Percentiles rank a stretch among this genome's conserved stretches.
These are phyloP conservation scores for Cladosporium austrohemisphaericum DNA, from an alignment of 2,329 filamentous ascomycete genomes.

Conservation along the genomic window DNA sequence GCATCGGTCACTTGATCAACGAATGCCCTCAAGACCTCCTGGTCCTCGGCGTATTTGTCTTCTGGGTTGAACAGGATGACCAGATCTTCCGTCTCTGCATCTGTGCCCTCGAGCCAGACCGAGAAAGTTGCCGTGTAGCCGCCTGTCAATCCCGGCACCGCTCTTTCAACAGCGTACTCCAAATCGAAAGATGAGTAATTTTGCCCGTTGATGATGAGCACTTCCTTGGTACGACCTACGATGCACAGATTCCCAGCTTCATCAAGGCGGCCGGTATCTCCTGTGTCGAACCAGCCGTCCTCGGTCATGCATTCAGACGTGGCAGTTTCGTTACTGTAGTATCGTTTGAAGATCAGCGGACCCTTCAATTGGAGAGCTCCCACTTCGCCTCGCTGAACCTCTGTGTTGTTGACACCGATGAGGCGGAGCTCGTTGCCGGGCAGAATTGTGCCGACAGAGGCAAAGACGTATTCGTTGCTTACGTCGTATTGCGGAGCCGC, in stretches of 20 bases:
- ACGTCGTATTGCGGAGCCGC: slow-evolving; percentile 20
- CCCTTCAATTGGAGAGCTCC: slow-evolving; percentile 3
- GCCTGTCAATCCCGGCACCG: slow-evolving; percentile 17
- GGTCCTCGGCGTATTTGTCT: slow-evolving; percentile 14
- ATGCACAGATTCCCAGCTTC: slow-evolving; percentile 21
- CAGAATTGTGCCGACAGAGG: slow-evolving; percentile 17
- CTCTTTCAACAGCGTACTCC: slow-evolving; percentile 22
- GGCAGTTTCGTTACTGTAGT: slow-evolving; percentile 33
- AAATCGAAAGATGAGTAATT: slow-evolving; percentile 25
- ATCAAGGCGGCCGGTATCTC: slow-evolving; percentile 23
- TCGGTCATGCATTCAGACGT: slow-evolving; percentile 34
- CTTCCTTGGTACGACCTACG: slow-evolving; percentile 23
- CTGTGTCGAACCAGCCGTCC: slow-evolving; percentile 38
- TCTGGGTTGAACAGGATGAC: slow-evolving; percentile 23
- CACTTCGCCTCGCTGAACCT: background rate
- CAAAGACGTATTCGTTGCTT: slow-evolving; percentile 18
- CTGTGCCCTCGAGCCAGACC: slow-evolving; percentile 20
- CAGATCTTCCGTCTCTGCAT: slow-evolving; percentile 19
- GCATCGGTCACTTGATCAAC: slow-evolving; percentile 20
- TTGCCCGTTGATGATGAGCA: slow-evolving; percentile 24
- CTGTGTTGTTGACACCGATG: background rate
- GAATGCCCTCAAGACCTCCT: slow-evolving; percentile 16
- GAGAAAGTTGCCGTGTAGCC: slow-evolving; percentile 23
- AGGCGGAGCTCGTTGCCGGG: background rate
- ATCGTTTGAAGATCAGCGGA: slow-evolving; percentile 37